Evolutionary conservation across 2,329 filamentous ascomycete genomes (phyloP), one percentile per base, ranked within the genome.

Genomic region (Cryphonectria naterciae): DNA sequence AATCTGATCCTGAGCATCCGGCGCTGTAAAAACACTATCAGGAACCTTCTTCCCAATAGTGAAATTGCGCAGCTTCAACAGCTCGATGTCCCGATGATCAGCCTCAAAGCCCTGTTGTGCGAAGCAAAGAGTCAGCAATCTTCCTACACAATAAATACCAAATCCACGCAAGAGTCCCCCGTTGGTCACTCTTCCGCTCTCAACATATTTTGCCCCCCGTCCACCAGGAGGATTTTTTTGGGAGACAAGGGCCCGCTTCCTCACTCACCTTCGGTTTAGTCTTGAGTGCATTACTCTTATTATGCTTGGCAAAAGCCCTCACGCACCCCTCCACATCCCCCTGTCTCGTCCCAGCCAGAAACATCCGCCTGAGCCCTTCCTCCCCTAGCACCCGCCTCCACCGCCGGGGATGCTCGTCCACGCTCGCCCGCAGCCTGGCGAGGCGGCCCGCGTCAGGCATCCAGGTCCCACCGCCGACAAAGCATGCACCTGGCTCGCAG

Each of bases 401-500:
- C 69, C 88, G 87, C 64, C 86, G 83, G 17, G 94, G 91, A 72
- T 91, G 88, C 75, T 87, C 86, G 81, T 97, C 93, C 78, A 98
- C 92, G 78, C 91, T 92, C 43, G 86, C 85, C 70, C 95, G 89
- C 79, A 97, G 82, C 73, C 86, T 86, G 49, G 86, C 86, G 19
- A 96, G 82, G n/a, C 89, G 84, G 5, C 83, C 82, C 1, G 88
- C 87, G 67, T 94, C 92, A 1, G 93, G 93, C 76, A 91, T 88
- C 93, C 93, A 97, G 22, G 97, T 82, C 1, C 95, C 94, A 63
- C 93, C 93, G 70, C 92, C 94, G 58, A 97, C 84, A 75, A 95
- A 92, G 77, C 89, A 91, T 66, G 86, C 83, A 2, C 84, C 85
- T 15, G 94, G 93, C 78, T 95, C 89, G 74, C 93, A 87, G 79